These are phyloP conservation scores for Ochetophila trinervis DNA, from an alignment of 306 rosid genomes.

Conservation along the genomic window DNA sequence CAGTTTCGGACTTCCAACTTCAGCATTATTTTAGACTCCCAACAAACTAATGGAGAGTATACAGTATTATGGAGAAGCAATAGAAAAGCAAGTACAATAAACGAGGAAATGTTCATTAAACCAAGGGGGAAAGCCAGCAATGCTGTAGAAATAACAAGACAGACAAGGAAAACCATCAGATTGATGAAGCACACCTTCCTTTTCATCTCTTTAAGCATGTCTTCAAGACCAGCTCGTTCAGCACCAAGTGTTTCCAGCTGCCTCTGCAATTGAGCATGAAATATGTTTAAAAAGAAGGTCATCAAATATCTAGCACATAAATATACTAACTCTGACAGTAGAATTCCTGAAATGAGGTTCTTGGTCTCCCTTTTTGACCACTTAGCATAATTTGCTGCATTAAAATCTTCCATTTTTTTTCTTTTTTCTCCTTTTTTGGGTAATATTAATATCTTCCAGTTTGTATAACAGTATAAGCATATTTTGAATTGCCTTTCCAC, in stretches of 20 bases:
- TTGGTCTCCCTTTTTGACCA: no score
- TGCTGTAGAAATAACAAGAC: not conserved
- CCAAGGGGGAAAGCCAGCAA: not conserved
- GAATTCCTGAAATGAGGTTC: not conserved
- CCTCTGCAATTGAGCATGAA: conserved; percentile 67
- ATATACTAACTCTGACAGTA: not conserved
- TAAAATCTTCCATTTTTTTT: no score
- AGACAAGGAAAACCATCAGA: conserved; percentile 5
- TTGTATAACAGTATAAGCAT: no score
- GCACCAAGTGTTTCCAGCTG: conserved; percentile 97
- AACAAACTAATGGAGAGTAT: no score
- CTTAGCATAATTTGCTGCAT: no score
- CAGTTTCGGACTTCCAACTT: no score
- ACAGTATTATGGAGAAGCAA: no score
- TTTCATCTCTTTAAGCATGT: conserved; percentile 99
- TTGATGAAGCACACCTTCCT: conserved; percentile 64
- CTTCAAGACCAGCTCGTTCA: conserved; percentile 99
- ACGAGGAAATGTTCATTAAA: not conserved
- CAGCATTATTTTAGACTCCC: no score
- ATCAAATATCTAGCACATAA: conserved; percentile 10
- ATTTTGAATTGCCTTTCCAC: not conserved
- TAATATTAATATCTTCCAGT: no score
- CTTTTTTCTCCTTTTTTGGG: no score
- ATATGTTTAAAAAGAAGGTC: conserved; percentile 9
- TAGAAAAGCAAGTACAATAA: no score